Evolutionary conservation across 1,284 basidiomycete species (phyloP).

Genomic region (Tylopilus sp.): DNA sequence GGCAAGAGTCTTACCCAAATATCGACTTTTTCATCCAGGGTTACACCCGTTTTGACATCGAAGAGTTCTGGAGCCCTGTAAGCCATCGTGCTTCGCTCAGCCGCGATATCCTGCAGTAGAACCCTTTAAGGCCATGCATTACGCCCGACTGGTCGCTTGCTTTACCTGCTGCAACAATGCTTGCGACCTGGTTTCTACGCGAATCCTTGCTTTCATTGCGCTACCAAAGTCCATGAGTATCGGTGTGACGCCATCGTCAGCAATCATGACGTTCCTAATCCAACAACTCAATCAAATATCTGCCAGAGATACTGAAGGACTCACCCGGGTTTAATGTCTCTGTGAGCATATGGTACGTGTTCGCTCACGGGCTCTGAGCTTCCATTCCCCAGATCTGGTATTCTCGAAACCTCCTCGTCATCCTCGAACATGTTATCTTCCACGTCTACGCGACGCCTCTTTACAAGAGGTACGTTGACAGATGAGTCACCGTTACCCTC

Average conservation of each 20-base stretch:
- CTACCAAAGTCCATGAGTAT: constrained; percentile 99
- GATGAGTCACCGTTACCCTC: constrained; percentile 57
- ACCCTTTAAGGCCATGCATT: neutral
- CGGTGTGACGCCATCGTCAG: constrained; percentile 81
- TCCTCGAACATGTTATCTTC: constrained; percentile 70
- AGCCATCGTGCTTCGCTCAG: constrained; percentile 95
- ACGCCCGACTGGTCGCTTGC: neutral
- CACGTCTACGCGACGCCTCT: constrained; percentile 47
- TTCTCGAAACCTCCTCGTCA: constrained; percentile 59
- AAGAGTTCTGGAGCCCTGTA: constrained; percentile 94
- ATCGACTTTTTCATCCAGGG: constrained; percentile 91
- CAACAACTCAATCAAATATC: constrained; percentile 6
- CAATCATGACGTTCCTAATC: constrained; percentile 89
- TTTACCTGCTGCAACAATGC: constrained; percentile 80
- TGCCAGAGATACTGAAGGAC: constrained; percentile 22
- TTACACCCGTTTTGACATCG: constrained; percentile 87
- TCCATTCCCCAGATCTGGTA: constrained; percentile 32
- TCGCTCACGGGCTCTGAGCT: constrained; percentile 43
- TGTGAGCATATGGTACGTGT: constrained; percentile 88
- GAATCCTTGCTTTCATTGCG: constrained; percentile 74
- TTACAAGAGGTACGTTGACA: constrained; percentile 47
- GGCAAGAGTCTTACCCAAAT: constrained; percentile 73
- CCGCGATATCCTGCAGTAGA: constrained; percentile 76
- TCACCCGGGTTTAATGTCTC: constrained; percentile 95
- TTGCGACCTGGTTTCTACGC: constrained; percentile 76